Evolutionary conservation across 1,284 basidiomycete genomes (phyloP), one percentile per base, ranked within the genome.

Genomic region (Pascua sp.): DNA sequence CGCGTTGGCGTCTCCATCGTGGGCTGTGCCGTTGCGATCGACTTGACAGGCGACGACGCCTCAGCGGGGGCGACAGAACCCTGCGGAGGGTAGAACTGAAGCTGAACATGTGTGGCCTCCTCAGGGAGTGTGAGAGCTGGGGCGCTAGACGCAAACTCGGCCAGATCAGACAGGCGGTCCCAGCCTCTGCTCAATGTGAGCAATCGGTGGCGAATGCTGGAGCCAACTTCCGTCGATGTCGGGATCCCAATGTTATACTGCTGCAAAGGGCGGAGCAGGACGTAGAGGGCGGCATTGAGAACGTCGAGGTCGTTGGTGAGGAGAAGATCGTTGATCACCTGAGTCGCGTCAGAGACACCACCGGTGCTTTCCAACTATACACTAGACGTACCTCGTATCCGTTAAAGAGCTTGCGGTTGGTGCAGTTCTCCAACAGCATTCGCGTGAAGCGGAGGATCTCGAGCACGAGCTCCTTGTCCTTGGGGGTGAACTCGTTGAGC

Each of bases 351-450:
- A 57, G 51, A 24, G 4, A 42, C 15, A 32, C 24, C 7, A 7
- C 24, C 24, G 7, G 24, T 32, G 13, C 18, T 42, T 38, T n/a
- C 8, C 8, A 45, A 18, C 1, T 10, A 12, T 12, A n/a, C 45
- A 71, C 91, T 78, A 7, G 24, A 32, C 24, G 24, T 77, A 96
- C 94, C 76, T 99, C 96, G 76, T 97, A 98, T 4, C 93, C 97
- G 60, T 86, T 87, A 79, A 90, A 99, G 59, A 94, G 89, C 81
- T 98, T 98, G 71, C 96, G 83, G 73, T 96, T 98, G 48, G 95
- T 98, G 58, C 94, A 96, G 76, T 98, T 98, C 79, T 98, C 96
- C 69, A 99, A 81, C 51, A 99, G 80, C 47, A 98, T 80, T 54
- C 90, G 84, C 76, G 92, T 86, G 67, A 98, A 95, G 65, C 86